Percentiles rank a stretch among this genome's conserved stretches.
phyloP scores from a whole-genome alignment of 2,329 filamentous ascomycete genomes.

The Elsinoe necatrix region DNA sequence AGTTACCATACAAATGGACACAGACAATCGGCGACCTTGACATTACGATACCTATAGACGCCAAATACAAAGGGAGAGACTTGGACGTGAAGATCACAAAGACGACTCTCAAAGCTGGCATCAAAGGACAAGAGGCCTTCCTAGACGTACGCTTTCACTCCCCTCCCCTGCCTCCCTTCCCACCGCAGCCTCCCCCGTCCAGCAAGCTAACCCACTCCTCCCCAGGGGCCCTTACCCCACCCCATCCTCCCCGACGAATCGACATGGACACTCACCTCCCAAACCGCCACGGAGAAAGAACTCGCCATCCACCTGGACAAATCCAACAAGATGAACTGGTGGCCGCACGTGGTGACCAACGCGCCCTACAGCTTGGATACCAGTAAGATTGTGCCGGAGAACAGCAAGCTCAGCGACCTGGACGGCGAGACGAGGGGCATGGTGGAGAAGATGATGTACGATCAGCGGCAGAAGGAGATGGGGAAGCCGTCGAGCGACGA shows the following conservation, averaged over 20 bases:
- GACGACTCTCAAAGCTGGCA: slow-evolving; percentile 63
- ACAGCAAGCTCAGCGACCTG: slow-evolving; percentile 80
- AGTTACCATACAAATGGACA: slow-evolving; percentile 93
- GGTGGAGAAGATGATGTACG: slow-evolving; percentile 99
- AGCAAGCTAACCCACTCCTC: not conserved
- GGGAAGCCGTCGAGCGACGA: slow-evolving; percentile 87
- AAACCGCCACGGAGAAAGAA: slow-evolving; percentile 53
- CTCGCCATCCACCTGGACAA: slow-evolving; percentile 90
- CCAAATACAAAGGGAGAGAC: slow-evolving; percentile 76
- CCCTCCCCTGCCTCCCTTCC: not conserved
- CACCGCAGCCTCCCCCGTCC: not conserved
- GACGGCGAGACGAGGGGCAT: slow-evolving; percentile 91
- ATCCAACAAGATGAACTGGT: slow-evolving; percentile 96
- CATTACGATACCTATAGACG: slow-evolving; percentile 66
- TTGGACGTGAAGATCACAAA: slow-evolving; percentile 76
- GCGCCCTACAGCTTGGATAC: slow-evolving; percentile 84
- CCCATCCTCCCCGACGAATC: slow-evolving; percentile 74
- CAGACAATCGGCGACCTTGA: slow-evolving; percentile 88
- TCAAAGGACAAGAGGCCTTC: slow-evolving; percentile 83
- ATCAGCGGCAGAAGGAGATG: slow-evolving; percentile 92
- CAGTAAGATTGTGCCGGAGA: slow-evolving; percentile 88
- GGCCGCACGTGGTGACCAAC: slow-evolving; percentile 78
- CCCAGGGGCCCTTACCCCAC: slow-evolving; percentile 75
- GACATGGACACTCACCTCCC: slow-evolving; percentile 79
- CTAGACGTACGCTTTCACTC: slow-evolving; percentile 60